Base-by-base conservation (phyloP, 495 filamentous ascomycete genomes). In the Aspergillus nidulans region DNA sequence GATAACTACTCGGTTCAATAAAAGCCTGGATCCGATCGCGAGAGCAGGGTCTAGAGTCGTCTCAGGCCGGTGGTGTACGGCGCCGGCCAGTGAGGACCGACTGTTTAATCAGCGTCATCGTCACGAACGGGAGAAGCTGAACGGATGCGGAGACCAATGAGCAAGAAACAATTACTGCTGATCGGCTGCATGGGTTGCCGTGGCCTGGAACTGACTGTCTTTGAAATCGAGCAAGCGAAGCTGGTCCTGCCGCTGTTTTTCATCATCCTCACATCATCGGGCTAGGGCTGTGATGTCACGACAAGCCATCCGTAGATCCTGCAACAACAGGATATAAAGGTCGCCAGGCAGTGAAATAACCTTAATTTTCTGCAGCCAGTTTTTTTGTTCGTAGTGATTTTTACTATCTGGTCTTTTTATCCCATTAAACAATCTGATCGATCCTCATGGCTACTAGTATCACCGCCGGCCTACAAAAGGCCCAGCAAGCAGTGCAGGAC, bases 381-480 rank as follows among this genome's bases (percentile, higher is more conserved):
- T 2, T 34, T 34, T 34, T 12, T 13, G n/a, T n/a, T n/a, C n/a
- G n/a, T n/a, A n/a, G n/a, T n/a, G n/a, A n/a, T n/a, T n/a, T n/a
- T n/a, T n/a, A n/a, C n/a, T n/a, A n/a, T 34, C 4, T 34, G 26
- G 5, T 9, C 46, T 34, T n/a, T n/a, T n/a, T n/a, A n/a, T n/a
- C n/a, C n/a, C n/a, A n/a, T n/a, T n/a, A n/a, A n/a, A n/a, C 30
- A 34, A 12, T 34, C 15, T 34, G 4, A 5, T 34, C 30, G 30
- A 34, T 34, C 30, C 9, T 6, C 30, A 69, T 69, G 67, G 61
- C 67, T n/a, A 63, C 57, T 24, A 42, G 58, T 13, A 47, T 69
- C 19, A 61, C 61, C 20, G 64, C 57, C 13, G 64, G 64, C 47
- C 55, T 69, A n/a, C 60, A 66, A 43, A 67, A 64, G 48, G 64